Conservation (phyloP, 2,329 filamentous ascomycete species). For the Arthroderma sp. region DNA sequence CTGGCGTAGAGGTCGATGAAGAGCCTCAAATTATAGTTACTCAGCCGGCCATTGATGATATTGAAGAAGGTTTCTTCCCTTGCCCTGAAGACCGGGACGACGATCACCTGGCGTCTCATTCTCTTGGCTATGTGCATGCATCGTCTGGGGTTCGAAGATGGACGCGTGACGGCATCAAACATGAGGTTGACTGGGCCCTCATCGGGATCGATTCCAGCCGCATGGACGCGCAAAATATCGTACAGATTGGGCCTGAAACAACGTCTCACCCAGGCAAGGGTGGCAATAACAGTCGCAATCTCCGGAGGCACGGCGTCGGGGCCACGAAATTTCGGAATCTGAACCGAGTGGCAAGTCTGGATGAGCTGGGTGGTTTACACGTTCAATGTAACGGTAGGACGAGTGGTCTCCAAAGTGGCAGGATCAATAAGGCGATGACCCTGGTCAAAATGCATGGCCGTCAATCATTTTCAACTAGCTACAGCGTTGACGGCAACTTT, state of each 20-base stretch:
- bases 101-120: slow-evolving; percentile 71
- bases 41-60: slow-evolving; percentile 80
- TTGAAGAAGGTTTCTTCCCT: slow-evolving; percentile 71
- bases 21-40: slow-evolving; percentile 72
- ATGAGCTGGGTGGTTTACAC: slow-evolving; percentile 54
- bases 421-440: slow-evolving; percentile 63
- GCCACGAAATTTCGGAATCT: slow-evolving; percentile 27
- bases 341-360: slow-evolving; percentile 43
- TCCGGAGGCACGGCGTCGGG: slow-evolving; percentile 1
- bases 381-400: slow-evolving; percentile 86
- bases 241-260: slow-evolving; percentile 25
- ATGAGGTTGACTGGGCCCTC: slow-evolving; percentile 93
- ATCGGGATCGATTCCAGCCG: slow-evolving; percentile 66
- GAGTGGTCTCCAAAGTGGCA: slow-evolving; percentile 65
- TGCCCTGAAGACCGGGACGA: slow-evolving; percentile 60
- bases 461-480: slow-evolving; percentile 61
- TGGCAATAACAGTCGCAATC: neutral
- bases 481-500: slow-evolving; percentile 48
- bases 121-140: slow-evolving; percentile 72
- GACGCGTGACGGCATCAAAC: slow-evolving; percentile 55
- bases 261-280: neutral
- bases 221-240: slow-evolving; percentile 57
- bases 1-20: slow-evolving; percentile 60
- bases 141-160: slow-evolving; percentile 78
- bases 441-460: slow-evolving; percentile 82